Base-by-base conservation (phyloP, 352 stramenopile genomes). In the Peronosclerospora sorghi region DNA sequence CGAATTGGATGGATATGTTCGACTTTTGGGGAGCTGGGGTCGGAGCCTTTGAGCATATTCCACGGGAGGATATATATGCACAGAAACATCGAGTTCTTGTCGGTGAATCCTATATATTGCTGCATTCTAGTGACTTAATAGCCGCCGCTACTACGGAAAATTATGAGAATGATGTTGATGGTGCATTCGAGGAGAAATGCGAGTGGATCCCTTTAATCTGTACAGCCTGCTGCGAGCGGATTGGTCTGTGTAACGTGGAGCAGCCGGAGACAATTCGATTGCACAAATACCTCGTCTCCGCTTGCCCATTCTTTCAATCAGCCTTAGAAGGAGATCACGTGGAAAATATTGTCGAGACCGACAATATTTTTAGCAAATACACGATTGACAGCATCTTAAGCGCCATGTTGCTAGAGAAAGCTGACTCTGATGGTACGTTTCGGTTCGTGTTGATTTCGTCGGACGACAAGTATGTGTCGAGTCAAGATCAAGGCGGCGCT, bases 1-100 rank as follows among this genome's bases (percentile, higher is more conserved):
- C 74, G 14, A 86, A 87, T 39, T 91, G 78, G 78, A 83, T 84
- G 64, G 78, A 91, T 21, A 91, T 91, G 78, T 82, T 86, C 28
- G 78, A 91, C 47, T 91, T 88, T 39, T 87, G 78, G 78, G 78
- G 78, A 8, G 68, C 72, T 26, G 78, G 74, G 6, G 70, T 83
- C 39, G 78, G 78, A 29, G 77, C 70, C 2, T 90, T 90, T 48
- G 74, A 87, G 46, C 72, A 90, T 32, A 73, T 90, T 45, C 75
- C 78, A 4, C 62, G 72, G 0, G 73, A 88, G 26, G 63, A 65
- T 35, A 88, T 91, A 36, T 52, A 69, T 14, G 68, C 75, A 1
- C 63, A 80, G 9, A 19, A 39, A 14, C 43, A 44, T 5, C 68
- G 75, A 12, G 50, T 86, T 9, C 75, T 78, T 35, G 68, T 91